phyloP scores from a whole-genome alignment of 176 grass and related monocot genomes.

The Carex pumila region DNA sequence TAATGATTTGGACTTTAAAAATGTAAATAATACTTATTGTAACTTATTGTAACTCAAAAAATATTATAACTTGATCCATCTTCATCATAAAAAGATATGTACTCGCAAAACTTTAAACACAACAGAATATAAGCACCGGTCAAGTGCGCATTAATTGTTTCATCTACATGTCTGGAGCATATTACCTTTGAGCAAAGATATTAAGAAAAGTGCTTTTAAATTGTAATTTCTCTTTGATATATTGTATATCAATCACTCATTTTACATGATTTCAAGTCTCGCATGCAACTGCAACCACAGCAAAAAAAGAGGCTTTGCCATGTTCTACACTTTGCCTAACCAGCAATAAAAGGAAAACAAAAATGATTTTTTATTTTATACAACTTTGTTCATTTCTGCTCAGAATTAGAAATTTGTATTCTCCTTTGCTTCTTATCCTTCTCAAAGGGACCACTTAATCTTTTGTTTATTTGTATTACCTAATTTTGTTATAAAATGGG shows the following conservation, averaged over 20 bases:
- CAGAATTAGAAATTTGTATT: slow-evolving; percentile 10
- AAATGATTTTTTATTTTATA: neutral
- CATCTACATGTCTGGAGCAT: neutral
- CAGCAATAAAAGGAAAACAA: neutral
- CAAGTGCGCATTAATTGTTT: too few species aligned
- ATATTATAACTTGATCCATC: too few species aligned
- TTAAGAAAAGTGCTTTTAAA: neutral
- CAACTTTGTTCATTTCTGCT: neutral
- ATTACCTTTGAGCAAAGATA: neutral
- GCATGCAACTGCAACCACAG: slow-evolving; percentile 4
- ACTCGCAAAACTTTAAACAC: too few species aligned
- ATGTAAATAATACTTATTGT: too few species aligned
- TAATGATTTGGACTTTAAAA: too few species aligned
- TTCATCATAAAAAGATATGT: too few species aligned
- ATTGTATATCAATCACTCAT: neutral
- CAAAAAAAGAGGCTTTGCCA: slow-evolving; percentile 5
- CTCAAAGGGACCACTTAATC: slow-evolving; percentile 7
- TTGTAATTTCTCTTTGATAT: neutral
- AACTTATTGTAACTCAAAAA: too few species aligned
- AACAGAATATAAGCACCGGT: too few species aligned
- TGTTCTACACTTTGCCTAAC: neutral
- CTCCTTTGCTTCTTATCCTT: slow-evolving; percentile 20
- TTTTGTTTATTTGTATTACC: neutral
- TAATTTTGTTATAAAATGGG: neutral
- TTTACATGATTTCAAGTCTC: slow-evolving; percentile 14